Percentiles rank a stretch among this genome's conserved stretches.
phyloP scores from a whole-genome alignment of 2,329 filamentous ascomycete genomes.

The Fusarium sp. region DNA sequence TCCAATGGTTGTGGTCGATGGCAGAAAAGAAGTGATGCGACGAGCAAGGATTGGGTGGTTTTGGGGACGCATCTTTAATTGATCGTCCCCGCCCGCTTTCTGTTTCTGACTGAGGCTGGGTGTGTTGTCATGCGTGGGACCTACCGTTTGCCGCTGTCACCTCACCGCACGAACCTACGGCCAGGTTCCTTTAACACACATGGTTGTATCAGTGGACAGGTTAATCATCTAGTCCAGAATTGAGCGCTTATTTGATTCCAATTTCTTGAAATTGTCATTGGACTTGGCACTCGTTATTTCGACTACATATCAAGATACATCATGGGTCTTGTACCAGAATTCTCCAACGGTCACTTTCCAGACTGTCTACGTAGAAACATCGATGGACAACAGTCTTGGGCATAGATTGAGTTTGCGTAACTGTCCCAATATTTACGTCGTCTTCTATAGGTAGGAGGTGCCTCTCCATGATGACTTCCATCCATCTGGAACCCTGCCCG shows the following conservation, averaged over 20 bases:
- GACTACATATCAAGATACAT: neutral
- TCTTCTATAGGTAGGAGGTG: neutral
- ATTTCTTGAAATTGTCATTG: neutral
- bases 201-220: neutral
- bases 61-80: constrained; percentile 5
- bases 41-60: constrained; percentile 42
- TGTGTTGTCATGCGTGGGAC: constrained; percentile 23
- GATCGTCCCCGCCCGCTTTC: neutral
- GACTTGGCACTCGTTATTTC: neutral
- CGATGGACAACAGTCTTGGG: neutral
- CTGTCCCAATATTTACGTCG: neutral
- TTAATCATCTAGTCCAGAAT: neutral
- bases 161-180: constrained; percentile 24
- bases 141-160: neutral
- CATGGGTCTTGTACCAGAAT: neutral
- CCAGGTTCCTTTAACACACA: neutral
- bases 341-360: neutral
- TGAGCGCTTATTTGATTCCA: constrained; percentile 6
- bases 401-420: neutral
- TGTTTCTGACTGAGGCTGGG: constrained; percentile 5
- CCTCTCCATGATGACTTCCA: constrained; percentile 1
- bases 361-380: neutral
- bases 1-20: constrained; percentile 25
- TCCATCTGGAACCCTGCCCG: constrained; percentile 16
- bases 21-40: constrained; percentile 36